Conservation (phyloP, 1,284 basidiomycete genomes). For the Tilletia caries region DNA sequence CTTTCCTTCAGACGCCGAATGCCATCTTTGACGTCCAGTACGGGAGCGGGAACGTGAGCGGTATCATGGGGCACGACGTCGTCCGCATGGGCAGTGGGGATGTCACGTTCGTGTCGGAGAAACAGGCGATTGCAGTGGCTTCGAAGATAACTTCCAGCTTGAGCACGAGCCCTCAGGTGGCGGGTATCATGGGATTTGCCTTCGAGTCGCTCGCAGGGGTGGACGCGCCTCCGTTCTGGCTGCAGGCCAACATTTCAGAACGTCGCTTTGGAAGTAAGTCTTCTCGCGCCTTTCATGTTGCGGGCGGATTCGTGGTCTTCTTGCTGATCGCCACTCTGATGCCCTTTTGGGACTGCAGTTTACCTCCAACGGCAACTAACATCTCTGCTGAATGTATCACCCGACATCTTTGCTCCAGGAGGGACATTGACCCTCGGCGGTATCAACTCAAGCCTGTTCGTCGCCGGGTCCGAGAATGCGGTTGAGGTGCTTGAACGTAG, state of each 20-base stretch:
- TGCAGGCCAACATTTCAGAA: constrained; percentile 23
- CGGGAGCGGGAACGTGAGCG: constrained; percentile 30
- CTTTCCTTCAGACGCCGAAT: constrained; percentile 22
- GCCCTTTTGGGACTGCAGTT: background rate
- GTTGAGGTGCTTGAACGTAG: constrained; percentile 26
- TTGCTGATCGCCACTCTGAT: too few species aligned
- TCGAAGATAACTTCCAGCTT: constrained; percentile 24
- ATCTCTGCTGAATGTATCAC: background rate
- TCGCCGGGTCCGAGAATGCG: constrained; percentile 32
- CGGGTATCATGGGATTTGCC: constrained; percentile 42
- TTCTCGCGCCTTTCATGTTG: background rate
- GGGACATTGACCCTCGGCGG: constrained; percentile 45
- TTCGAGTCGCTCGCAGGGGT: constrained; percentile 29
- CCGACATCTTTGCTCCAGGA: constrained; percentile 18
- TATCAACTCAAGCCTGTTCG: constrained; percentile 31
- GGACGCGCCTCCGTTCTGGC: constrained; percentile 32
- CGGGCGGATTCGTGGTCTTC: background rate
- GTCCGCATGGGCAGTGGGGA: constrained; percentile 29
- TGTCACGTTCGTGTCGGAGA: constrained; percentile 14
- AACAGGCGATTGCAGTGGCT: constrained; percentile 40
- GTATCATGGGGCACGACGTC: constrained; percentile 26
- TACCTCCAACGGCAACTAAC: background rate
- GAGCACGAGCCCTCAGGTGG: constrained; percentile 19
- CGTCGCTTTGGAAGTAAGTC: constrained; percentile 29
- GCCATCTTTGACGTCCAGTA: constrained; percentile 32